phyloP scores from a whole-genome alignment of 2,329 filamentous ascomycete species.

The Ramichloridium luteum region DNA sequence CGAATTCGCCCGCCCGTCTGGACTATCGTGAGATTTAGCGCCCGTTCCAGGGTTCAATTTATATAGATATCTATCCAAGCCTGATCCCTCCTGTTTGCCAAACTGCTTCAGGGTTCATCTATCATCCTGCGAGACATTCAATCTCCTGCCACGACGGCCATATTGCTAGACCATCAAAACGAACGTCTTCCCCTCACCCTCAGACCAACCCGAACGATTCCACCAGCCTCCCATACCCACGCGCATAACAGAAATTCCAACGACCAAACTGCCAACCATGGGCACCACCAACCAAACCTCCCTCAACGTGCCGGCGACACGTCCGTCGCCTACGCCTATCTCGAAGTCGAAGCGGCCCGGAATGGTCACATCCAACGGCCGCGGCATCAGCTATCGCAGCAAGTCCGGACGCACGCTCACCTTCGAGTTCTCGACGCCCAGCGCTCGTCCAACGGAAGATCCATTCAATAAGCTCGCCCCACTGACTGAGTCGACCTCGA shows the following conservation, averaged over 20 bases:
- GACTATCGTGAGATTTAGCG: no score
- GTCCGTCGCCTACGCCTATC: no score
- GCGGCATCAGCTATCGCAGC: conserved; percentile 13
- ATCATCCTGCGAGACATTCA: background rate
- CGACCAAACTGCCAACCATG: conserved; percentile 4
- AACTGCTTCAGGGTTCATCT: background rate
- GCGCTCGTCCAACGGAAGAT: background rate
- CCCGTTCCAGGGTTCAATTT: no score
- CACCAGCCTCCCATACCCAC: no score
- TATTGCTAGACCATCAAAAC: background rate
- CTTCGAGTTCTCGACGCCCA: conserved; percentile 10
- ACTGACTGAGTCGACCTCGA: background rate
- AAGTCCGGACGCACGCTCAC: conserved; percentile 13
- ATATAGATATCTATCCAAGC: no score
- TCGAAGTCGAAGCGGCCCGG: conserved; percentile 9
- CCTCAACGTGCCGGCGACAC: no score
- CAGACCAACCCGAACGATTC: no score
- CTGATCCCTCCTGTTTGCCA: background rate
- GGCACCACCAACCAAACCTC: conserved; percentile 9
- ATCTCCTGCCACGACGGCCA: background rate
- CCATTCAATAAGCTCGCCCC: conserved; percentile 1
- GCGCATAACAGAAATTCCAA: conserved; percentile 1
- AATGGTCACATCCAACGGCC: conserved; percentile 10
- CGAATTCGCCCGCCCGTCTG: no score
- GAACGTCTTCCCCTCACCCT: background rate